Conservation (phyloP, 2,329 filamentous ascomycete genomes). For the Pestalotiopsis sp. region DNA sequence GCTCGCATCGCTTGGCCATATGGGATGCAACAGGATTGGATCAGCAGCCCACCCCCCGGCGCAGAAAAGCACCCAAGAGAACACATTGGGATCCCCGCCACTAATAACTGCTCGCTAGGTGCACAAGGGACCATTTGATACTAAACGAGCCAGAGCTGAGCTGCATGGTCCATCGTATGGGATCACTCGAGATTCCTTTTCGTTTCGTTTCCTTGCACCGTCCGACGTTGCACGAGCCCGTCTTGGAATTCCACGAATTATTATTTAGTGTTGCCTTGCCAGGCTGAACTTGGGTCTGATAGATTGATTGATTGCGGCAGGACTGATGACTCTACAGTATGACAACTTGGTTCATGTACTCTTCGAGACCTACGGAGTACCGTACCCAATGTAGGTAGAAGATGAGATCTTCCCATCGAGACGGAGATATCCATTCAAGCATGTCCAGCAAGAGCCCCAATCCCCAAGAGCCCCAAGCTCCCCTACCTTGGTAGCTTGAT, state of each 20-base stretch:
- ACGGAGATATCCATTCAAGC: too few species aligned
- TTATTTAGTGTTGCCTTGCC: neutral
- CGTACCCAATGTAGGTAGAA: too few species aligned
- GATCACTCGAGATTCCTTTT: neutral
- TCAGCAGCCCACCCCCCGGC: neutral
- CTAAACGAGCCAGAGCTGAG: neutral
- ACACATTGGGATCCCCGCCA: slow-evolving; percentile 2
- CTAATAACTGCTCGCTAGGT: neutral
- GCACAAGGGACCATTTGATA: neutral
- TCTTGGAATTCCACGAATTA: neutral
- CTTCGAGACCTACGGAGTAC: too few species aligned
- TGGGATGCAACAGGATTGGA: neutral
- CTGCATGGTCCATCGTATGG: neutral
- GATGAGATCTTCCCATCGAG: too few species aligned
- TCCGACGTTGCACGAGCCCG: neutral
- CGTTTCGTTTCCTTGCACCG: neutral
- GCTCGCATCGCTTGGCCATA: neutral
- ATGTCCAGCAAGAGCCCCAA: neutral
- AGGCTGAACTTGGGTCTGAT: neutral
- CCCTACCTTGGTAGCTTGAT: neutral
- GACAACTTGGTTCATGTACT: neutral
- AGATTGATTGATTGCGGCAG: too few species aligned
- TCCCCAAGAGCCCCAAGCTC: too few species aligned
- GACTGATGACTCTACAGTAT: neutral
- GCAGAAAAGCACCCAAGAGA: neutral